Evolutionary conservation across 208 protist species (phyloP), one percentile per base, ranked within the genome.

Genomic region (Herpetomonas muscarum): DNA sequence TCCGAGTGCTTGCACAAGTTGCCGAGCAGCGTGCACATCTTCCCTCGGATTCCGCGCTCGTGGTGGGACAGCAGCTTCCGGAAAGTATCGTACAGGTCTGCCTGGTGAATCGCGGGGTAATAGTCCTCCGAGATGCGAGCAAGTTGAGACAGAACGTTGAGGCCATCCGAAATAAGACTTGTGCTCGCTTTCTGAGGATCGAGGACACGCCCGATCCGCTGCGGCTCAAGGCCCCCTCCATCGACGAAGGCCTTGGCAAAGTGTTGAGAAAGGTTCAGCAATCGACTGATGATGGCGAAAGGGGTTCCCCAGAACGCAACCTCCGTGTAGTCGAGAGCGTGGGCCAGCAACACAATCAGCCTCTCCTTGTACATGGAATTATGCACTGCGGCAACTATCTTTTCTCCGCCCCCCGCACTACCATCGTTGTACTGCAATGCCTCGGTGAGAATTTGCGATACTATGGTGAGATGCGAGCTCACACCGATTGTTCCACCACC

Each of bases 1-100:
- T 67, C 49, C 17, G 92, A 97, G 66, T 97, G 90, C 62, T 97
- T 96, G 71, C 89, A 98, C 55, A 98, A 32, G 62, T 98, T 98
- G 13, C 95, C 96, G 42, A 98, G 64, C 1, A 98, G 74, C 34
- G 94, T 97, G 72, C 96, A 98, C 54, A 87, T 86, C 51, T 97
- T 97, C 15, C 92, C 66, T 0, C 93, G 81, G 28, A 98, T 63
- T 7, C 78, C 75, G 30, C 74, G 74, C 34, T 97, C 91, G 3
- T 59, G 50, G 50, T 96, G 80, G 25, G 71, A 49, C 4, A 97
- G 47, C 21, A 97, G 68, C 12, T 71, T 56, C 21, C 67, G 53
- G 26, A 97, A 74, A 19, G 32, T 66, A 29, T 70, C 62, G 74
- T 89, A 96, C 4, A 98, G 41, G 56, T 90, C 79, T 3, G 90